Base-by-base conservation (phyloP, 371 early-diverging fungal species). In the Rhizopus arrhizus region DNA sequence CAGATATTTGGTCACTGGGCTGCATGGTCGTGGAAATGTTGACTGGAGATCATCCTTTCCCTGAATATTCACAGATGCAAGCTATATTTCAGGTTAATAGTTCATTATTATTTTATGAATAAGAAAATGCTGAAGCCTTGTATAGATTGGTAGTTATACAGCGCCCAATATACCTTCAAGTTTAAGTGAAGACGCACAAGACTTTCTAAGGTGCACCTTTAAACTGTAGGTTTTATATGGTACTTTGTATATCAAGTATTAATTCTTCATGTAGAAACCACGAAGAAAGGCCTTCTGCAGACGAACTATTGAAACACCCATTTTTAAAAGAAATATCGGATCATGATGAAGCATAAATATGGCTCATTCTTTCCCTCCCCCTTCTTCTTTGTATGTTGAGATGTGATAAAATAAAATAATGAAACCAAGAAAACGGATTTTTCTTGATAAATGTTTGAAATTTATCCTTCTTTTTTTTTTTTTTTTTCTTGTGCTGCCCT, bases 11-110 rank as follows among this genome's bases (percentile, higher is more conserved):
- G 91, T 82, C 76, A 56, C 78, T 97, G 15, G 97, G 96, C 6
- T 98, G 98, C 69, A 85, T 98, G 65, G 87, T 94, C 0, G 88
- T 96, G 1, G 98, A 98, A 75, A 98, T 98, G 98, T 86, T 95
- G 66, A 95, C 96, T 0, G 95, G 93, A 4, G 81, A 85, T n/a
- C 96, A 96, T 71, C 98, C 98, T 6, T 98, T 96, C 83, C 89
- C 92, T 15, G 86, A 91, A 46, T 86, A 89, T 51, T 89, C 91
- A 48, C 94, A 95, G 72, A 89, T 94, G 85, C 93, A 95, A 74
- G 95, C 96, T 3, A 90, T 95, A 66, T 95, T 92, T 77, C 86
- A 88, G 75, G 82, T 85, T 61, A 46, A 55, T 22, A 43, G 1
- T 6, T n/a, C 43, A 6, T 43, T 43, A 2, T 43, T 43, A n/a